Conservation (phyloP, 2,329 filamentous ascomycete species). For the Lachnellula arida region DNA sequence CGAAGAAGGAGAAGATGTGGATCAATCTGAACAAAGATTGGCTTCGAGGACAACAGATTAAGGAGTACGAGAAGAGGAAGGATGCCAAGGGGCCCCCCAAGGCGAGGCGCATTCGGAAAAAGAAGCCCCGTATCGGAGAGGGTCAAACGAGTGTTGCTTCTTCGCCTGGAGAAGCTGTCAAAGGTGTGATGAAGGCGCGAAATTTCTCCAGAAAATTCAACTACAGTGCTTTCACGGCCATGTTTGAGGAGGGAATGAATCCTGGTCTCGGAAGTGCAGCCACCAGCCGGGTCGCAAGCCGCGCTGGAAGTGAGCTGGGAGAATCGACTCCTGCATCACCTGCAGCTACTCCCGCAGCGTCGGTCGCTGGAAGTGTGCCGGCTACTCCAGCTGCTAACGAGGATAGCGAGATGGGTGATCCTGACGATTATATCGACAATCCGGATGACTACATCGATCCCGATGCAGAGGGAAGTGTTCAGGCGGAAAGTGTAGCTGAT, state of each 20-base stretch:
- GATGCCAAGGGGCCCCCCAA: conserved; percentile 51
- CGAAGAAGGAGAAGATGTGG: conserved; percentile 89
- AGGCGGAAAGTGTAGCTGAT: background rate
- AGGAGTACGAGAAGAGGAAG: conserved; percentile 69
- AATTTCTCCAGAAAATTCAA: conserved; percentile 72
- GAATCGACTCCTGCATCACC: background rate
- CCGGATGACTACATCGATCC: background rate
- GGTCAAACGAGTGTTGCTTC: conserved; percentile 62
- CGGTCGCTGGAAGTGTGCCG: background rate
- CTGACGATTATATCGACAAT: background rate
- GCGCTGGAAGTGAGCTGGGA: conserved; percentile 10
- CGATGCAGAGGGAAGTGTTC: background rate
- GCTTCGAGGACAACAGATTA: conserved; percentile 80
- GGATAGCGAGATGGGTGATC: background rate
- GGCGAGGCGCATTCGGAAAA: conserved; percentile 51
- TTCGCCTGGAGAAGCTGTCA: conserved; percentile 64
- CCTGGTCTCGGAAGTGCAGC: conserved; percentile 45
- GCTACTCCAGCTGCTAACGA: background rate
- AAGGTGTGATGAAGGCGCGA: conserved; percentile 62
- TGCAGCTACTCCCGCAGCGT: background rate
- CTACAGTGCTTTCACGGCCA: conserved; percentile 57
- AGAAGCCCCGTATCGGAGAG: conserved; percentile 57
- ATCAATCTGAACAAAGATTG: conserved; percentile 93
- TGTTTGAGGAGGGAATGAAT: conserved; percentile 42
- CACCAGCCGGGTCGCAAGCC: conserved; percentile 38